phyloP scores from a whole-genome alignment of 495 filamentous ascomycete species.

The Penicillium malachiteum region DNA sequence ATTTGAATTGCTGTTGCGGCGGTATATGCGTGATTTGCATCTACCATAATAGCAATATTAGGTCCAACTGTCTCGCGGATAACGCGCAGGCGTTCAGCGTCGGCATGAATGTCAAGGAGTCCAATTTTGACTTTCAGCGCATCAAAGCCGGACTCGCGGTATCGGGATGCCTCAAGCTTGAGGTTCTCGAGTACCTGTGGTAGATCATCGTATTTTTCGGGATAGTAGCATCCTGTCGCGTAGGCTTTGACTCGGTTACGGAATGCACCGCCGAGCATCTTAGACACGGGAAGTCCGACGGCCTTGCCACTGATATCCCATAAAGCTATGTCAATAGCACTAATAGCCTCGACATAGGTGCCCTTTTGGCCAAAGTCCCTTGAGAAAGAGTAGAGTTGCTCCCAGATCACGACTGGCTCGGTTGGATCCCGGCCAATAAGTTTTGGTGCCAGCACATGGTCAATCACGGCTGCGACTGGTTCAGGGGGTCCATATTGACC shows the following conservation, averaged over 20 bases:
- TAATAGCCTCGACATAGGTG: background rate
- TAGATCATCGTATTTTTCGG: background rate
- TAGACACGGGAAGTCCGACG: background rate
- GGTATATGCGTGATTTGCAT: background rate
- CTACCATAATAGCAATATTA: background rate
- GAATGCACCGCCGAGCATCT: conserved; percentile 1
- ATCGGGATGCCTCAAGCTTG: background rate
- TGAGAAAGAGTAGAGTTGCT: background rate
- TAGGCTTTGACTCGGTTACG: background rate
- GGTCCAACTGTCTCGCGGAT: background rate
- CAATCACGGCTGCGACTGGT: background rate
- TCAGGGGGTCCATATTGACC: background rate
- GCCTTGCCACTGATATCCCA: conserved; percentile 5
- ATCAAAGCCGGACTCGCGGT: background rate
- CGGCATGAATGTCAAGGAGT: background rate
- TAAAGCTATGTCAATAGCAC: background rate
- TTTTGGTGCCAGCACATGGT: background rate
- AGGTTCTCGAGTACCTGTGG: background rate
- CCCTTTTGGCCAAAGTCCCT: background rate
- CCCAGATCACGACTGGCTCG: background rate
- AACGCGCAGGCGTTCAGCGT: background rate
- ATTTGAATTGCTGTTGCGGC: background rate
- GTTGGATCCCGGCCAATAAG: background rate
- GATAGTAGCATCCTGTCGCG: background rate
- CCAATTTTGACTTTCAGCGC: background rate